Conservation (phyloP, 768 basidiomycete species). For the Cystofilobasidium bisporidii region DNA sequence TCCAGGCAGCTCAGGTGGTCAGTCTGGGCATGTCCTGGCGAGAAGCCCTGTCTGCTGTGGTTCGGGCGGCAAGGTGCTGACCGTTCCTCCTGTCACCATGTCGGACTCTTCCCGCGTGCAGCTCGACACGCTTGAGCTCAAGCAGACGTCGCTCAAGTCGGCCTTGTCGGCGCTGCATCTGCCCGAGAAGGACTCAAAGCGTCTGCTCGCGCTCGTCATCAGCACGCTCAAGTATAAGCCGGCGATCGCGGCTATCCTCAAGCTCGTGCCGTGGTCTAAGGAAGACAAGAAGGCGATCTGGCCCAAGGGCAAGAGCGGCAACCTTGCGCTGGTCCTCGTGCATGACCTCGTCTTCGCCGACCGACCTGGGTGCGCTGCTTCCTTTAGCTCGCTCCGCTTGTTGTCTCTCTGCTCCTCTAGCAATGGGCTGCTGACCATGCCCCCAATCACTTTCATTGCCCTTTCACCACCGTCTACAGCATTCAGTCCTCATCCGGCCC, state of each 20-base stretch:
- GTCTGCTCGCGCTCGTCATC: constrained; percentile 52
- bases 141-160: constrained; percentile 27
- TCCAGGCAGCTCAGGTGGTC: constrained; percentile 15
- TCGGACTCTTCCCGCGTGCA: neutral
- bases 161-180: constrained; percentile 12
- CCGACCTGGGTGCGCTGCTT: constrained; percentile 44
- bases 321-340: constrained; percentile 69
- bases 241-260: constrained; percentile 61
- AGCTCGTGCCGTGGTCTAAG: constrained; percentile 56
- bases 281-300: constrained; percentile 68
- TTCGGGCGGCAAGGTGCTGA: neutral
- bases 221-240: constrained; percentile 90
- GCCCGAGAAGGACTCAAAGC: constrained; percentile 25
- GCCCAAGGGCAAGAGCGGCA: constrained; percentile 45
- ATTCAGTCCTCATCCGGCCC: constrained; percentile 88
- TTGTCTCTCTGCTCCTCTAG: too few relatives aligned
- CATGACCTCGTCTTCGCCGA: constrained; percentile 74
- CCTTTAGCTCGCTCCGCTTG: too few relatives aligned
- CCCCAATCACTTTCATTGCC: too few relatives aligned
- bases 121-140: constrained; percentile 25
- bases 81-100: neutral
- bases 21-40: too few relatives aligned
- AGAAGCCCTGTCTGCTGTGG: neutral
- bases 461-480: constrained; percentile 39
- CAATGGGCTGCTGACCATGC: too few relatives aligned